Evolutionary conservation across 805 yeast genomes (phyloP).

Genomic region (Torulaspora franciscae): DNA sequence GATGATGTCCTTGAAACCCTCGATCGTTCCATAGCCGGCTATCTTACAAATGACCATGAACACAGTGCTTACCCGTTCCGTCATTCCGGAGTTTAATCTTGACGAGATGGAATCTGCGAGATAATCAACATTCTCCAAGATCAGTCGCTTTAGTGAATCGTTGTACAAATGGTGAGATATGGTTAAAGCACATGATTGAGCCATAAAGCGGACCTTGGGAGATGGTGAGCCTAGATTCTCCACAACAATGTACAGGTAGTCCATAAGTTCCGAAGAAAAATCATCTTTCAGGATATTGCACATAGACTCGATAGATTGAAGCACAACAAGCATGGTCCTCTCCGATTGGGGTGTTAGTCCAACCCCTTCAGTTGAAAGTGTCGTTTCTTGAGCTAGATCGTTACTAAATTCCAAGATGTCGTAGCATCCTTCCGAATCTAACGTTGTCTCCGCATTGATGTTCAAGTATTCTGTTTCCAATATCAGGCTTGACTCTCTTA

Average conservation of each 20-base stretch:
- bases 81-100: slow-evolving; percentile 60
- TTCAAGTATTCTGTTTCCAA: slow-evolving; percentile 13
- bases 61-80: slow-evolving; percentile 70
- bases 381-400: slow-evolving; percentile 38
- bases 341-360: slow-evolving; percentile 22
- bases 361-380: slow-evolving; percentile 18
- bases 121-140: slow-evolving; percentile 72
- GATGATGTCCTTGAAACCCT: slow-evolving; percentile 67
- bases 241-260: slow-evolving; percentile 64
- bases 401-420: slow-evolving; percentile 40
- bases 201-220: slow-evolving; percentile 42
- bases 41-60: slow-evolving; percentile 63
- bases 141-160: slow-evolving; percentile 52
- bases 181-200: slow-evolving; percentile 49
- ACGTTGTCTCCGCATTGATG: slow-evolving; percentile 7
- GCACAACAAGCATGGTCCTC: slow-evolving; percentile 19
- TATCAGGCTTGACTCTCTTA: slow-evolving; percentile 20
- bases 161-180: slow-evolving; percentile 49
- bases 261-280: slow-evolving; percentile 58
- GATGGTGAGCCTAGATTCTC: slow-evolving; percentile 62
- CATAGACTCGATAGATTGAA: slow-evolving; percentile 19
- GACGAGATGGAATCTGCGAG: slow-evolving; percentile 72
- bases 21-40: slow-evolving; percentile 61
- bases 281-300: slow-evolving; percentile 29
- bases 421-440: slow-evolving; percentile 26